Base-by-base conservation (phyloP, 2,329 filamentous ascomycete genomes). In the Botrytis byssoidea region DNA sequence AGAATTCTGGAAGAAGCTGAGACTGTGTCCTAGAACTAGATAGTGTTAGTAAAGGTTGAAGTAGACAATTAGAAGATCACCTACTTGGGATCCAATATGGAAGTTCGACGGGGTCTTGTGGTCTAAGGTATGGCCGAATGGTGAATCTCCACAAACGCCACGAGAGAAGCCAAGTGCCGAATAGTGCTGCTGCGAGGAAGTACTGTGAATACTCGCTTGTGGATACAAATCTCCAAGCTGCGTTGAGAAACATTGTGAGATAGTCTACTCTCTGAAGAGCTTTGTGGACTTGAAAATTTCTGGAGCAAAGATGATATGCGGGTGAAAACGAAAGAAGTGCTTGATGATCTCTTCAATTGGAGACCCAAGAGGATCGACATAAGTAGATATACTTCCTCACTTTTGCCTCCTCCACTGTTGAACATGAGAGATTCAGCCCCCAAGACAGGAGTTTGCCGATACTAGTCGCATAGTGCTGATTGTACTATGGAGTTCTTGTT, bases 1-100 rank as follows among this genome's bases (percentile, higher is more conserved):
- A 25, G 60, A 71, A 35, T 63, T 51, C 6, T n/a, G 57, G n/a
- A 57, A 71, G 70, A 71, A 63, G 42, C 60, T 64, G 29, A 65
- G n/a, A 42, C 40, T 51, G 25, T 65, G 46, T 22, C 55, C 70
- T 14, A 57, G 29, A 42, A 57, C 59, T 64, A 65, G 7, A 18
- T 71, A 25, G 32, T 8, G 25, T 65, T 32, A 71, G 32, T 51
- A 40, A 37, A 61, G 6, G 6, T 29, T n/a, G 9, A 16, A n/a
- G 12, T 32, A 42, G 7, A 9, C 2, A 22, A 8, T 20, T 4
- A 7, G 35, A 35, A n/a, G 29, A 44, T 44, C 4, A 29, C 72
- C 42, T 70, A 73, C 72, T 29, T 70, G 72, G 72, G 14, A 73
- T 70, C 65, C 65, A 73, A n/a, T 73, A 73, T 22, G 72, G 72